Evolutionary conservation across 106 monocot species (phyloP), one percentile per base, ranked within the genome.

Genomic region (Amphibolis antarctica): DNA sequence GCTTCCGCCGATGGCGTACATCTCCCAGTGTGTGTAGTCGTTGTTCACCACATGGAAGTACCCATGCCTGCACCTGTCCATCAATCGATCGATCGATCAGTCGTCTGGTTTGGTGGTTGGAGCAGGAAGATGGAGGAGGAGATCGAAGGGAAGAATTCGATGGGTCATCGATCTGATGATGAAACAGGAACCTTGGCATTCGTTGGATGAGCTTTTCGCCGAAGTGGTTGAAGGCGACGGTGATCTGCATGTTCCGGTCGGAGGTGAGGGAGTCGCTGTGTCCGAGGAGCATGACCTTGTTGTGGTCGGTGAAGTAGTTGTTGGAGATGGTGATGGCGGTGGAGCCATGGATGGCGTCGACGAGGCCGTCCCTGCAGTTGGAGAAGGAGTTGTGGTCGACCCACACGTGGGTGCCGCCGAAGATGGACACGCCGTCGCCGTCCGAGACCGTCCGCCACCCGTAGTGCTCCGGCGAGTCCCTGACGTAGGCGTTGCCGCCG

Each of bases 41-140:
- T 74, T 74, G 59, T 74, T 74, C 58, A 74, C 74, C 28, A 88
- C 71, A 53, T 88, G 88, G 63, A 88, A 66, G 62, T 83, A 88
- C 5, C 83, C 83, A 6, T 65, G 58, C 43, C 88, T 72, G 43
- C 88, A 87, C 21, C 69, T 69, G 69, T 19, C 25, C 10, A 30
- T 18, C 18, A 18, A 48, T 48, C 18, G n/a, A n/a, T n/a, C n/a
- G n/a, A n/a, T n/a, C n/a, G n/a, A n/a, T n/a, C n/a, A n/a, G n/a
- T n/a, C n/a, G n/a, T n/a, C n/a, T n/a, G n/a, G n/a, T n/a, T n/a
- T n/a, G n/a, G n/a, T n/a, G n/a, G n/a, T n/a, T n/a, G n/a, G n/a
- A n/a, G n/a, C 18, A 15, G 14, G 1, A 48, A 48, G 9, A 48
- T 15, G 15, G 18, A 1, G 48, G 1, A 48, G 14, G 12, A 4